Percentiles rank a stretch among this genome's conserved stretches.
Evolutionary conservation across 2,329 filamentous ascomycete genomes (phyloP).

Genomic region (Colletotrichum cereale): DNA sequence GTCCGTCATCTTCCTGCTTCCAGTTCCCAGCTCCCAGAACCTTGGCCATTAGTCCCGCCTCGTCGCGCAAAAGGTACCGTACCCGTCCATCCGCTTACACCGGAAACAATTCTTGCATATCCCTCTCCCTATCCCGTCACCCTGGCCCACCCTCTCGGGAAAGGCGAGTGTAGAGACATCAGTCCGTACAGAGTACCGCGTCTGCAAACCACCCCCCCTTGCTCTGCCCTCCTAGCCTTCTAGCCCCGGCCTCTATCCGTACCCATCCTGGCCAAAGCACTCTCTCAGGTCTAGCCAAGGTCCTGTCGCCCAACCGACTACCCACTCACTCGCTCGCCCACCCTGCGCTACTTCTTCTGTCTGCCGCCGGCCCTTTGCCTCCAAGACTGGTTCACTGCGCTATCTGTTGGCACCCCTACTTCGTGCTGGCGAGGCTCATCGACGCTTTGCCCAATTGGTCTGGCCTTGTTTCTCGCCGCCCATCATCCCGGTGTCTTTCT

Average conservation of each 20-base stretch:
- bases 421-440: slow-evolving; percentile 38
- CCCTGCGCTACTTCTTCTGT: slow-evolving; percentile 8
- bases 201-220: slow-evolving; percentile 5
- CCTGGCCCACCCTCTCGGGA: background rate
- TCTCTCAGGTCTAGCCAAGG: slow-evolving; percentile 15
- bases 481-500: slow-evolving; percentile 23
- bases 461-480: slow-evolving; percentile 30
- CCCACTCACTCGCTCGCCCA: slow-evolving; percentile 24
- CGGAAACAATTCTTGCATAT: slow-evolving; percentile 1
- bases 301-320: slow-evolving; percentile 26
- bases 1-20: slow-evolving; percentile 2
- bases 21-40: slow-evolving; percentile 7
- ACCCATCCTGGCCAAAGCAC: slow-evolving; percentile 12
- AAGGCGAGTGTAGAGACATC: background rate
- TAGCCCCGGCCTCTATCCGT: slow-evolving; percentile 2
- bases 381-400: slow-evolving; percentile 28
- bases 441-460: slow-evolving; percentile 37
- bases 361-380: slow-evolving; percentile 23
- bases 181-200: background rate
- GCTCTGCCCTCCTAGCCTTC: slow-evolving; percentile 2
- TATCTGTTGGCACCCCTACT: slow-evolving; percentile 31
- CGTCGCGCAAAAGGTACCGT: slow-evolving; percentile 27
- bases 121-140: slow-evolving; percentile 8
- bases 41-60: slow-evolving; percentile 23
- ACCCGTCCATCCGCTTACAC: slow-evolving; percentile 13